These are phyloP conservation scores for Myriosclerotinia duriaeana DNA, from an alignment of 2,329 filamentous ascomycete species.

Conservation along the genomic window DNA sequence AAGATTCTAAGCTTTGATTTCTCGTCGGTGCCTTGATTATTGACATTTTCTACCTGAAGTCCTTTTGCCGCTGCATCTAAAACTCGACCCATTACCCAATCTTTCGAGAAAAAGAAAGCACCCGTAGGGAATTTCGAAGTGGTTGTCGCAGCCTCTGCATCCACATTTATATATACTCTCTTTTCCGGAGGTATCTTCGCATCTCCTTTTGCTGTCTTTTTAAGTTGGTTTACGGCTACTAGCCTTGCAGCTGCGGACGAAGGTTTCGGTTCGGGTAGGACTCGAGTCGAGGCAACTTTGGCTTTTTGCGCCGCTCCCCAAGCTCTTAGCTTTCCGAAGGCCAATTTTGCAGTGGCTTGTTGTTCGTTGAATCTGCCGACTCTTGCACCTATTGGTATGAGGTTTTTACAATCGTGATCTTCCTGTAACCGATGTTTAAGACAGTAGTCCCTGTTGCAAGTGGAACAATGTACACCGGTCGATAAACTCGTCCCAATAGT, in stretches of 20 bases:
- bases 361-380: constrained; percentile 48
- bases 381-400: constrained; percentile 59
- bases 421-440: constrained; percentile 73
- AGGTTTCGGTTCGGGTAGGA: constrained; percentile 62
- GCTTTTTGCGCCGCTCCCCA: constrained; percentile 78
- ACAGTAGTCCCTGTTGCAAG: constrained; percentile 73
- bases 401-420: constrained; percentile 81
- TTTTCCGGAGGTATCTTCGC: constrained; percentile 77
- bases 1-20: constrained; percentile 82
- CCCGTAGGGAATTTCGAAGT: constrained; percentile 79
- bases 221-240: constrained; percentile 72
- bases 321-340: constrained; percentile 72
- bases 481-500: constrained; percentile 65
- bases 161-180: constrained; percentile 85
- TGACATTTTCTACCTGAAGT: constrained; percentile 78
- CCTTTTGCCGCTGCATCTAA: constrained; percentile 75
- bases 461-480: constrained; percentile 68
- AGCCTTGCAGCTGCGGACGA: constrained; percentile 63
- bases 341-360: constrained; percentile 66
- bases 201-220: constrained; percentile 87
- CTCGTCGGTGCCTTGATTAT: constrained; percentile 74
- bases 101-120: constrained; percentile 75
- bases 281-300: constrained; percentile 44
- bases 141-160: constrained; percentile 84
- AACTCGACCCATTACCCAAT: constrained; percentile 87